Base-by-base conservation (phyloP, 2,329 filamentous ascomycete genomes). In the Trichoderma cornu-damae region DNA sequence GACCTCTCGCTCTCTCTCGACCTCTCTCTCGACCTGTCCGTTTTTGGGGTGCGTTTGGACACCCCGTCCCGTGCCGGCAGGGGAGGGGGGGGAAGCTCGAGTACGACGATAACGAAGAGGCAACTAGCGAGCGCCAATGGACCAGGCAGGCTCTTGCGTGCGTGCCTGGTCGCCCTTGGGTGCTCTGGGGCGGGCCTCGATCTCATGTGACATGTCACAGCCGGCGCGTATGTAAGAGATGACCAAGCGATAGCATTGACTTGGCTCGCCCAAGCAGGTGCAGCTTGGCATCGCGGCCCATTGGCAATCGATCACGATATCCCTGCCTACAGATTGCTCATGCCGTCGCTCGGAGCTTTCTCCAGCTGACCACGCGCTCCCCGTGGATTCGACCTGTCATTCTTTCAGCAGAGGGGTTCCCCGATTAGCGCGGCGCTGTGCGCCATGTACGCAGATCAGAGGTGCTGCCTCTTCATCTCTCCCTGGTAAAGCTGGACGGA, bases 11-110 rank as follows among this genome's bases (percentile, higher is more conserved):
- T n/a, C n/a, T n/a, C n/a, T n/a, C n/a, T n/a, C n/a, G n/a, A n/a
- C n/a, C n/a, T n/a, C n/a, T n/a, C n/a, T n/a, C n/a, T n/a, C n/a
- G n/a, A n/a, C n/a, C 38, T 30, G 46, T 53, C 50, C 35, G 48
- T n/a, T 6, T 12, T 52, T 43, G 51, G 51, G 51, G 51, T 54
- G 51, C 51, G 34, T 44, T 44, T 38, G 14, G 51, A 54, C 51
- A 35, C 40, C 51, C 40, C 28, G 40, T 46, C 38, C n/a, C 40
- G 12, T 44, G 40, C 20, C 51, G 37, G 26, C 43, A 28, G 43
- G 26, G 24, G 26, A 22, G 47, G 43, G 26, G 24, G 26, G 30
- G 47, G 47, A 14, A 34, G 28, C 37, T 30, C 14, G 30, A 46
- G 30, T 35, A 44, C 20, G 40, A 34, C 51, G 51, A 54, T 46